Percentiles rank a stretch among this genome's conserved stretches.
These are phyloP conservation scores for Trypanosoma platydactyli DNA, from an alignment of 208 protist species.

Conservation along the genomic window DNA sequence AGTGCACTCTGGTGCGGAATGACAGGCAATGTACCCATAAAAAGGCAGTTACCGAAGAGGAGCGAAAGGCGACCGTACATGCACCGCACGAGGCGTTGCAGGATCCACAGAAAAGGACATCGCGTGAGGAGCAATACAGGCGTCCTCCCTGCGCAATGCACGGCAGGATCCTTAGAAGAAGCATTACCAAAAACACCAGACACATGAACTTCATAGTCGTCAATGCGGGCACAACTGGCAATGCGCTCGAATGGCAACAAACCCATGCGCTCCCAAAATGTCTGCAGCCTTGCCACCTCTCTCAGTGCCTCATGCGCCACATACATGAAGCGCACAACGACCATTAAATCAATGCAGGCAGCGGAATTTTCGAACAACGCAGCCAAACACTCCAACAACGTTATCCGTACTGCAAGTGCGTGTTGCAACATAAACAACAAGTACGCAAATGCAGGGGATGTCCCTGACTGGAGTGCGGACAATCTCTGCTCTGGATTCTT, in stretches of 20 bases:
- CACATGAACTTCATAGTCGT: conserved; percentile 17
- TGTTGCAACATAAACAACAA: conserved; percentile 67
- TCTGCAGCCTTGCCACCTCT: conserved; percentile 52
- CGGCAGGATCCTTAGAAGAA: conserved; percentile 32
- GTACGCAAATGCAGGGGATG: conserved; percentile 54
- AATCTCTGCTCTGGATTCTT: conserved; percentile 40
- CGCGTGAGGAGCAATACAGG: conserved; percentile 26
- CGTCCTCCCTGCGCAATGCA: background rate
- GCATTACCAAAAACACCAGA: conserved; percentile 31
- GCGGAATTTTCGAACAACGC: conserved; percentile 66
- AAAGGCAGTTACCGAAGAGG: conserved; percentile 58
- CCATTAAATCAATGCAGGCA: conserved; percentile 53
- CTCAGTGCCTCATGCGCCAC: conserved; percentile 37
- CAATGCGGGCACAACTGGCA: conserved; percentile 29
- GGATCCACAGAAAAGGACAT: conserved; percentile 71
- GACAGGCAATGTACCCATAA: background rate
- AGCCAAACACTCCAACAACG: conserved; percentile 55
- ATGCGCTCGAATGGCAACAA: conserved; percentile 37
- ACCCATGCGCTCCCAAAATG: conserved; percentile 41
- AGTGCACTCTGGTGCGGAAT: conserved; percentile 13
- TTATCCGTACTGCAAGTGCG: conserved; percentile 39
- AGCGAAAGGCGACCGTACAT: conserved; percentile 63
- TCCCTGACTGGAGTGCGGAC: conserved; percentile 34
- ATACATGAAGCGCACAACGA: conserved; percentile 53
- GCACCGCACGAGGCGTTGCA: conserved; percentile 58